phyloP scores from a whole-genome alignment of 805 yeast species.

The Saccharomyces cerevisiae region DNA sequence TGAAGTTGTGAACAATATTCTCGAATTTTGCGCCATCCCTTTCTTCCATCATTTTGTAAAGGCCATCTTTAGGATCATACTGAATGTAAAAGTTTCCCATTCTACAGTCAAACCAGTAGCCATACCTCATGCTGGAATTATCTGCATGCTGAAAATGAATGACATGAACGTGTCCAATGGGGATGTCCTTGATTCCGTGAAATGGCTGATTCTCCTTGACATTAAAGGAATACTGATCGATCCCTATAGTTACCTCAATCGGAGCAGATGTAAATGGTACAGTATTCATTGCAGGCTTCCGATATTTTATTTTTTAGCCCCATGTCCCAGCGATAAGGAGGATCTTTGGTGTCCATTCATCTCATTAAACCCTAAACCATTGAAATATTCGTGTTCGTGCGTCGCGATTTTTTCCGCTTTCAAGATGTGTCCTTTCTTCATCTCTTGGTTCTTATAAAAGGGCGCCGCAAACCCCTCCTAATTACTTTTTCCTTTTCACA shows the following conservation, averaged over 20 bases:
- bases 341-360: neutral
- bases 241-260: constrained; percentile 16
- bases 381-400: neutral
- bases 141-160: constrained; percentile 18
- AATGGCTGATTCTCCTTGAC: constrained; percentile 18
- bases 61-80: constrained; percentile 11
- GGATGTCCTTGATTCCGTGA: constrained; percentile 22
- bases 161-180: constrained; percentile 18
- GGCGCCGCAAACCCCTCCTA: too few species aligned
- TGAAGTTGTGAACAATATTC: constrained; percentile 2
- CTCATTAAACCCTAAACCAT: neutral
- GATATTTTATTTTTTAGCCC: neutral
- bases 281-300: constrained; percentile 1
- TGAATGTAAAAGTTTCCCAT: constrained; percentile 6
- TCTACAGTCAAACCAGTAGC: constrained; percentile 24
- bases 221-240: constrained; percentile 22
- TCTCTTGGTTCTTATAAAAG: neutral
- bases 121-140: constrained; percentile 21
- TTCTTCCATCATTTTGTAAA: constrained; percentile 13
- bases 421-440: neutral
- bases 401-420: neutral
- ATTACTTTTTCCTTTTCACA: too few species aligned
- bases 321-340: neutral
- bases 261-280: constrained; percentile 7
- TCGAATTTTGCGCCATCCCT: constrained; percentile 8